Percentiles rank a stretch among this genome's conserved stretches.
These are phyloP conservation scores for Cucurbita pepo DNA, from an alignment of 306 rosid genomes.

Conservation along the genomic window DNA sequence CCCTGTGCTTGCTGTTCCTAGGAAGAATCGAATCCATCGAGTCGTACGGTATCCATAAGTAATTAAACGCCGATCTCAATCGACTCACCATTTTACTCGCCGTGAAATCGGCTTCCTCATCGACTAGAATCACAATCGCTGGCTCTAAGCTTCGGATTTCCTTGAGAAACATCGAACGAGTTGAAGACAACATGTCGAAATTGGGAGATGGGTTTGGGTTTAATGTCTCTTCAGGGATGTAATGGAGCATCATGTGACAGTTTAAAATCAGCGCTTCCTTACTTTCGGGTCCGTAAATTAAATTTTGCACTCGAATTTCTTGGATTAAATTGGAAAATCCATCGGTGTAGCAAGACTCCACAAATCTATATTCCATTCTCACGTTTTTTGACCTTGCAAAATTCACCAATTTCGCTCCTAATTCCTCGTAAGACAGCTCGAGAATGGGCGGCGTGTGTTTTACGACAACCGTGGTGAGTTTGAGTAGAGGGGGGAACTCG, in stretches of 20 bases:
- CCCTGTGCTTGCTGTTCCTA: slow-evolving; percentile 58
- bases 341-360: slow-evolving; percentile 39
- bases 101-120: slow-evolving; percentile 80
- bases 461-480: slow-evolving; percentile 53
- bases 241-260: slow-evolving; percentile 91
- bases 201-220: slow-evolving; percentile 2
- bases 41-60: slow-evolving; percentile 88
- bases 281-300: slow-evolving; percentile 20
- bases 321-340: slow-evolving; percentile 56
- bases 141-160: slow-evolving; percentile 55
- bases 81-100: slow-evolving; percentile 43
- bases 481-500: slow-evolving; percentile 41
- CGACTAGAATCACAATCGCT: slow-evolving; percentile 46
- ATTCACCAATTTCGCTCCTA: slow-evolving; percentile 51
- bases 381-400: slow-evolving; percentile 62
- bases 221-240: slow-evolving; percentile 57
- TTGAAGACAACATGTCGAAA: slow-evolving; percentile 10
- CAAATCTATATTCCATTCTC: slow-evolving; percentile 44
- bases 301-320: slow-evolving; percentile 48
- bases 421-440: slow-evolving; percentile 52
- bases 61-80: slow-evolving; percentile 66
- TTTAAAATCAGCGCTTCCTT: slow-evolving; percentile 57
- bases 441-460: slow-evolving; percentile 49
- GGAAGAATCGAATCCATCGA: slow-evolving; percentile 67
- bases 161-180: slow-evolving; percentile 46